phyloP scores from a whole-genome alignment of 257 asterid genomes.

The Solanum phureja region DNA sequence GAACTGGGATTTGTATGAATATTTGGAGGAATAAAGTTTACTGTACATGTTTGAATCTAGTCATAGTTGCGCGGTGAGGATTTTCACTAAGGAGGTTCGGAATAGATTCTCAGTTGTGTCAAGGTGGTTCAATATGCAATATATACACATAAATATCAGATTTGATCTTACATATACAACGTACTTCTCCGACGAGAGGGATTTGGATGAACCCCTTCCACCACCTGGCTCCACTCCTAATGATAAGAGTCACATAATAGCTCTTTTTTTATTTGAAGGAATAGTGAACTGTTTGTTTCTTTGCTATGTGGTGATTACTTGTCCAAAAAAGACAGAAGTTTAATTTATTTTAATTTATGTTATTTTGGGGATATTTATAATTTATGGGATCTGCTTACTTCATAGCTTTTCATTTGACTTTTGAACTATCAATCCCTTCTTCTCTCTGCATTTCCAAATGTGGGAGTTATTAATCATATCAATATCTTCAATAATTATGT shows the following conservation, averaged over 20 bases:
- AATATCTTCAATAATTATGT: not conserved
- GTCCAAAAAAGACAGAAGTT: not conserved
- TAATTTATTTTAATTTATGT: not conserved
- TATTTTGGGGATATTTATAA: not conserved
- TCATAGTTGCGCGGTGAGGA: not conserved
- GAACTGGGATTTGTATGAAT: not conserved
- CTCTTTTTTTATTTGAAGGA: not conserved
- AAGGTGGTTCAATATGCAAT: not conserved
- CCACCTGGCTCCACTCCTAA: not conserved
- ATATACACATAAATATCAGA: not conserved
- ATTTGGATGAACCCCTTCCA: not conserved
- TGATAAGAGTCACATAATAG: not conserved
- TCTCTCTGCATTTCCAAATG: not conserved
- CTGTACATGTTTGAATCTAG: not conserved
- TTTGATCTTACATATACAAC: not conserved
- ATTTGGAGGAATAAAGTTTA: not conserved
- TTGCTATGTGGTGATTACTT: not conserved
- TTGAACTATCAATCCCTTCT: not conserved
- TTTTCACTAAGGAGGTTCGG: not conserved
- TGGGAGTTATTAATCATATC: not conserved
- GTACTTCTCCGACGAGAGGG: not conserved
- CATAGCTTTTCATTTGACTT: not conserved
- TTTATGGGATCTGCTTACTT: not conserved
- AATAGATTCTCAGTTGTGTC: not conserved
- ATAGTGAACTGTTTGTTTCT: not conserved